Evolutionary conservation across 805 yeast genomes (phyloP), one percentile per base, ranked within the genome.

Genomic region (Yamadazyma tumulicola): DNA sequence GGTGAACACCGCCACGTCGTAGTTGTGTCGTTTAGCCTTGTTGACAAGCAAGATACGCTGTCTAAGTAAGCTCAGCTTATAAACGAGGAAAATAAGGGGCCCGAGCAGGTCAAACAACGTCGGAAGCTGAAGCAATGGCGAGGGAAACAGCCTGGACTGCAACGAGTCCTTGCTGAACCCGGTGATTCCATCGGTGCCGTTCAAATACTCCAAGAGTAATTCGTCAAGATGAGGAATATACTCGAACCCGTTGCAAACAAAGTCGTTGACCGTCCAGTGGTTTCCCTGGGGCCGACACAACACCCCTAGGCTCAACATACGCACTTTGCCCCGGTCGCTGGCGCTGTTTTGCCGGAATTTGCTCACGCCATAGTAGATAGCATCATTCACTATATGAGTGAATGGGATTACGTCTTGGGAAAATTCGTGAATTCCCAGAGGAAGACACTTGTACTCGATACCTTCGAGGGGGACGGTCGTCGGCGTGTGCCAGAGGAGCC

Each of bases 21-120:
- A 57, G 35, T 46, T 47, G 29, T 49, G 45, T 12, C 9, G 34
- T 53, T 14, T 62, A 31, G 37, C 47, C 39, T 31, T 58, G 47
- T 64, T 53, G 47, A 69, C 67, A 1, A 81, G 41, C 2, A 85
- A 41, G 4, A 85, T 67, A 23, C 76, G 60, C 38, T 76, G 71
- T 13, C 93, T 60, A 21, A 81, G 49, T 25, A 85, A 55, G 2
- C 79, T 72, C 21, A 76, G 65, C 55, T 79, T 82, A 78, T 81
- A 85, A 4, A 81, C 52, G 25, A 67, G 72, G 49, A 81, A 83
- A 2, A 79, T 61, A 32, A 80, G 58, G 1, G 93, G 89, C 0
- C 94, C 89, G 33, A 79, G 57, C 1, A 54, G 49, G 19, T 70
- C 64, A 29, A 82, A 47, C 24, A 79, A 56, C 9, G 61, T 54